Base-by-base conservation (phyloP, 345 rosid genomes). In the Theobroma cacao region DNA sequence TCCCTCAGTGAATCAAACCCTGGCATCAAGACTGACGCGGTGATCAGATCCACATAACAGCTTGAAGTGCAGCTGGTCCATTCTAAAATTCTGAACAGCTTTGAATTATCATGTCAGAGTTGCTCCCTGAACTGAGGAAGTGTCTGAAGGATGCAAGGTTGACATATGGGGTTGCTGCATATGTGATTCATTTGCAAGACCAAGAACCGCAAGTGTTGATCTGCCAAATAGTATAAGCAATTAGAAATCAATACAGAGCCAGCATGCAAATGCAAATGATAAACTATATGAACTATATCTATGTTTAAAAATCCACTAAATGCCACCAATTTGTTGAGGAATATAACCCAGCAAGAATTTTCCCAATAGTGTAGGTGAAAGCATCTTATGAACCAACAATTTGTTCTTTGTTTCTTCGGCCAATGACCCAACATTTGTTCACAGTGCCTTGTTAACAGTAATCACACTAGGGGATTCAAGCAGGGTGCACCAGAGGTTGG, bases 131-230 rank as follows among this genome's bases (percentile, higher is more conserved):
- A 86, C 82, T 22, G 97, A 86, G 55, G 95, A 86, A 75, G 89
- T 79, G 74, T 87, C 92, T 24, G 96, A 83, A 41, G 91, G 80
- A 70, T 87, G 90, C 88, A 91, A 80, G 45, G 88, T 77, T 10
- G 91, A 59, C 28, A 79, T 59, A 73, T 79, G 88, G 20, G 85
- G 85, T 55, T 85, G 84, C 80, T 80, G 90, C 53, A 75, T 38
- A 64, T 85, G 85, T 14, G 84, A 63, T 63, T 88, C 95, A 75
- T 70, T 86, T 64, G 84, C 84, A 82, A 92, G 88, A 77, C 97
- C 98, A 74, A 96, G 97, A 78, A 90, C 87, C 18, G 86, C 90
- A 34, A 92, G 90, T 2, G 84, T 90, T 63, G 93, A 84, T 83
- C 99, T 96, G 92, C 83, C 76, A 83, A 77, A 80, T 60, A 22